Percentiles rank a stretch among this genome's conserved stretches.
Evolutionary conservation across 768 basidiomycete species (phyloP).

Genomic region (Cyclocybe cylindracea): DNA sequence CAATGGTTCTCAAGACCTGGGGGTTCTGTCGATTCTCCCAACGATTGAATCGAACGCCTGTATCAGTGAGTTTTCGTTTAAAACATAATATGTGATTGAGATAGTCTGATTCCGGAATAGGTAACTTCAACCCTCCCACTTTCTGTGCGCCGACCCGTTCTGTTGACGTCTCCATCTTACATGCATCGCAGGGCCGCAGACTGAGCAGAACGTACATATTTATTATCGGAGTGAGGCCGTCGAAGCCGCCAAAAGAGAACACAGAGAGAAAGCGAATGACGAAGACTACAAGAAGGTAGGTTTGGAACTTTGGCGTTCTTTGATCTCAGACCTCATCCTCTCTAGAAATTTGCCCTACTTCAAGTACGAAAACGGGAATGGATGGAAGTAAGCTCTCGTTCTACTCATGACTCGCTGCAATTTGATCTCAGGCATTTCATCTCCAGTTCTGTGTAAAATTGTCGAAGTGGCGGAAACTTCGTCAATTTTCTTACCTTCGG

Average conservation of each 20-base stretch:
- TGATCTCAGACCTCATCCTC: neutral
- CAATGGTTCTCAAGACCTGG: neutral
- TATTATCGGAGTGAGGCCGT: no score
- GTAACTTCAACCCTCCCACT: neutral
- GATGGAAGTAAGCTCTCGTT: slow-evolving; percentile 18
- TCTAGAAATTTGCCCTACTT: slow-evolving; percentile 7
- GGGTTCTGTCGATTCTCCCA: neutral
- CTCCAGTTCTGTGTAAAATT: slow-evolving; percentile 24
- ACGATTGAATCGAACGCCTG: neutral
- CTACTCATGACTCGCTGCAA: neutral
- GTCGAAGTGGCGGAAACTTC: slow-evolving; percentile 18
- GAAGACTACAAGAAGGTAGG: neutral
- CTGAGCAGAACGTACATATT: no score
- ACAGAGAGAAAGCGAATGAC: no score
- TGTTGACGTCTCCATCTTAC: no score
- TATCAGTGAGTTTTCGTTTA: neutral
- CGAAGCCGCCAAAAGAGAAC: no score
- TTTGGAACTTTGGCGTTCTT: neutral
- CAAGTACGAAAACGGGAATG: slow-evolving; percentile 16
- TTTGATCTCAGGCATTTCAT: neutral
- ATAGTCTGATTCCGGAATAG: neutral
- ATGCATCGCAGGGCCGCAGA: no score
- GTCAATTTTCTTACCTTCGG: slow-evolving; percentile 1
- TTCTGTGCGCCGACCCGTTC: neutral
- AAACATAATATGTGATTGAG: no score